Base-by-base conservation (phyloP, 768 basidiomycete genomes). In the Leucosporidium yakuticum region DNA sequence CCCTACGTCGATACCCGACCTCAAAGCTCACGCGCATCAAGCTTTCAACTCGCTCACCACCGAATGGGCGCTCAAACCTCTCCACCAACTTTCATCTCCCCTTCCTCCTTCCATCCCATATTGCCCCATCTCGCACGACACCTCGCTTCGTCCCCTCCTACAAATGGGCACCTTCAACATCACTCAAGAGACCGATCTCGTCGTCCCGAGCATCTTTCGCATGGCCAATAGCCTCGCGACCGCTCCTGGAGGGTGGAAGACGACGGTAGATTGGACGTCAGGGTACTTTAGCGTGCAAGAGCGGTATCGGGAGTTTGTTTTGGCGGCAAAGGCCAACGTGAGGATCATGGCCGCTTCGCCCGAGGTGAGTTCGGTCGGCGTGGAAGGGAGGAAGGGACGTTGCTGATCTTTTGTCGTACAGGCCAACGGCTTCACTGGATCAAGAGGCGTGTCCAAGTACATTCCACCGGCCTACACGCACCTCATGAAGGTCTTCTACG, bases 381-480 rank as follows among this genome's bases (percentile, higher is more conserved):
- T 36, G 23, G 34, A 0, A 23, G 44, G n/a, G 48, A 27, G 21
- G 29, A 27, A 31, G 14, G 7, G 31, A 12, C 31, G 4, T 27
- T 32, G 34, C 57, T 58, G 34, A 58, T 14, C 25, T 4, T 20
- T 47, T 17, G 1, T 55, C 29, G 31, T 31, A 21, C 65, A 97
- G 92, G 92, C 96, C 27, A 99, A 99, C 76, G 96, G 96, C 0
- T 99, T 99, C 77, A 91, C 85, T 77, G 88, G 87, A 4, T 96
- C 94, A 4, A 83, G 81, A 57, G 96, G 96, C 2, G 80, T 97
- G 20, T 98, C 95, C 15, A 88, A 90, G 19, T 85, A 91, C 65
- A 93, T 99, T 74, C 96, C 96, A 8, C 95, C 95, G 77, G 96
- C 87, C 0, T 99, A 99, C 77, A 96, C 93, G 0, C 77, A 90